Percentiles rank a stretch among this genome's conserved stretches.
Conservation (phyloP, 192 early-diverging fungal genomes). For the Umbelopsis sp. region DNA sequence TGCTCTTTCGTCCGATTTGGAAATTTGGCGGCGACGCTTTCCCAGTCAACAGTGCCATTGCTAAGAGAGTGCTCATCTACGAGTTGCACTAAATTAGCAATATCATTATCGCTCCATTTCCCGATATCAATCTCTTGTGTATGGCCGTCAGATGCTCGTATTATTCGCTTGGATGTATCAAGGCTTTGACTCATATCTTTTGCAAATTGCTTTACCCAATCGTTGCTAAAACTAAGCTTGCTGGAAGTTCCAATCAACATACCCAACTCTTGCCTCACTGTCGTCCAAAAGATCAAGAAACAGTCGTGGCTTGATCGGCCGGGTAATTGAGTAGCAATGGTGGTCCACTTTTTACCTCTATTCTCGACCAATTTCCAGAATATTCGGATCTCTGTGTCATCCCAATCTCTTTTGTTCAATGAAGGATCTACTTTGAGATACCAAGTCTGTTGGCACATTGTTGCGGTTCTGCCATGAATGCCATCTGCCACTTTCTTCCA, state of each 20-base stretch:
- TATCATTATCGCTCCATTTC: slow-evolving; percentile 3
- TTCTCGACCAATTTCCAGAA: slow-evolving; percentile 23
- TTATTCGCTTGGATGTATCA: background rate
- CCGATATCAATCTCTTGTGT: background rate
- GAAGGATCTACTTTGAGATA: slow-evolving; percentile 10
- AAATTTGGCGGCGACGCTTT: background rate
- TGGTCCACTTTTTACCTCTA: slow-evolving; percentile 1
- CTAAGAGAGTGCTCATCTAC: background rate
- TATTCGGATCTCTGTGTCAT: background rate
- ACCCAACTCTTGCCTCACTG: background rate
- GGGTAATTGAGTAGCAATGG: background rate
- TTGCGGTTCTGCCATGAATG: slow-evolving; percentile 12
- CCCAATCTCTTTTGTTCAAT: slow-evolving; percentile 15
- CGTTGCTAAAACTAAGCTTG: background rate
- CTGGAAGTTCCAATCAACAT: background rate
- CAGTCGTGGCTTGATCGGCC: slow-evolving; percentile 5
- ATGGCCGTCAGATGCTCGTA: background rate
- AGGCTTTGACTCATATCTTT: background rate
- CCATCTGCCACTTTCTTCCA: slow-evolving; percentile 20
- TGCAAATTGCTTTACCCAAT: background rate
- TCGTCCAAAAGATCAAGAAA: background rate
- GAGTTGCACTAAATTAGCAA: background rate
- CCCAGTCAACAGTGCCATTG: background rate
- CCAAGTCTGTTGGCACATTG: slow-evolving; percentile 8
- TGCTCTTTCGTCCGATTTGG: background rate